Conservation (phyloP, 176 grass and related monocot genomes). For the Pharus latifolius region DNA sequence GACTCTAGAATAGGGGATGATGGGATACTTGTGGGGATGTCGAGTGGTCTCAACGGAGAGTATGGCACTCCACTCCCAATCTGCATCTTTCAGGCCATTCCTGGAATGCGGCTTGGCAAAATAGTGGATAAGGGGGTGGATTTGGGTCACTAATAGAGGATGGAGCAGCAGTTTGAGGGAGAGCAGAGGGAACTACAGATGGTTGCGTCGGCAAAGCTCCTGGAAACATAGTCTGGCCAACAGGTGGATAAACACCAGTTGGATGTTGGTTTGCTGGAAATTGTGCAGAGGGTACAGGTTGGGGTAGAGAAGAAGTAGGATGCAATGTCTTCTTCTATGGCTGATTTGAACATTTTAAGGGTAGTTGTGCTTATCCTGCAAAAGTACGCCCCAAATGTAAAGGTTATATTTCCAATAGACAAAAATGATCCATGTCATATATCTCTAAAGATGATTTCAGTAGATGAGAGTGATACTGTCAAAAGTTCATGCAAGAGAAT, state of each 20-base stretch:
- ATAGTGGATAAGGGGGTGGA: conserved; percentile 81
- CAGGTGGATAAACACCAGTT: conserved; percentile 28
- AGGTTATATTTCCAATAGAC: background rate
- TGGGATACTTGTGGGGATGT: conserved; percentile 83
- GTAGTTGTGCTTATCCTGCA: conserved; percentile 43
- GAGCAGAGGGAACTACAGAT: conserved; percentile 8
- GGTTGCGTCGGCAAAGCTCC: conserved; percentile 43
- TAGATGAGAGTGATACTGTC: background rate
- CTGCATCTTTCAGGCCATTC: conserved; percentile 97
- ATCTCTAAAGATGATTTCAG: background rate
- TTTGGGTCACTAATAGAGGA: conserved; percentile 24
- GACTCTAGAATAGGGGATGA: conserved; percentile 62
- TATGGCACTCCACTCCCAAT: conserved; percentile 92
- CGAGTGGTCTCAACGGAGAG: conserved; percentile 78
- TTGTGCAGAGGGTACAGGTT: conserved; percentile 21
- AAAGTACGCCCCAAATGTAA: background rate
- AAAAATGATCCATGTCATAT: background rate
- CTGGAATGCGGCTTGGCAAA: conserved; percentile 89
- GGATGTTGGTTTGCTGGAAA: conserved; percentile 36
- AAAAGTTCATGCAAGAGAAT: too few species aligned
- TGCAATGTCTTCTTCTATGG: conserved; percentile 32
- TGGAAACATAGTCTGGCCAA: conserved; percentile 37
- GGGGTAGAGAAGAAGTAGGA: conserved; percentile 17
- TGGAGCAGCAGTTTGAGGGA: conserved; percentile 21
- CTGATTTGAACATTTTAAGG: conserved; percentile 55